A percentile compares a stretch with the other conserved stretches of the same genome.
phyloP scores from a whole-genome alignment of 371 early-diverging fungal species.

The Conidiobolus incongruus region DNA sequence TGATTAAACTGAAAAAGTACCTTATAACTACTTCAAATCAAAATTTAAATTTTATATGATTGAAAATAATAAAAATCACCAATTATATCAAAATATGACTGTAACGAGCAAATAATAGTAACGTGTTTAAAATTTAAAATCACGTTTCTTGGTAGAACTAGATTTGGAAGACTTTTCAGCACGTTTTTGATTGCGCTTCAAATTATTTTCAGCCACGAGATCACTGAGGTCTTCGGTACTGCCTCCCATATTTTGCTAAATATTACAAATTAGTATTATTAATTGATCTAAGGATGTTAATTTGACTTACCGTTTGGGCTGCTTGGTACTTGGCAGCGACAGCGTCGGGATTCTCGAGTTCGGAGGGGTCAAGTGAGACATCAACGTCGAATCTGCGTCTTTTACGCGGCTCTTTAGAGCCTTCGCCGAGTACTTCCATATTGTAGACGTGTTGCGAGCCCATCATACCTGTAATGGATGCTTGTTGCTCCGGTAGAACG shows the following conservation, averaged over 20 bases:
- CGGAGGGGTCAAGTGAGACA: constrained; percentile 49
- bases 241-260: constrained; percentile 14
- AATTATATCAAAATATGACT: too few species aligned
- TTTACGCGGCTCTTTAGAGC: constrained; percentile 19
- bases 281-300: not conserved
- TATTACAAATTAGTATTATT: not conserved
- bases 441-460: constrained; percentile 86
- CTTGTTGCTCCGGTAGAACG: constrained; percentile 62
- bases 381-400: constrained; percentile 28
- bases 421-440: constrained; percentile 19
- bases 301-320: not conserved
- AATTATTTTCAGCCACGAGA: constrained; percentile 69
- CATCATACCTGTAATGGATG: constrained; percentile 70
- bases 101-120: too few species aligned
- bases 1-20: too few species aligned
- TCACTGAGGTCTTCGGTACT: constrained; percentile 55
- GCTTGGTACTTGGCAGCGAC: not conserved
- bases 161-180: constrained; percentile 18
- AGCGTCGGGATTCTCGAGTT: constrained; percentile 39
- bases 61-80: too few species aligned
- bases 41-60: too few species aligned
- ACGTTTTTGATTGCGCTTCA: constrained; percentile 36
- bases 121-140: constrained; percentile 8
- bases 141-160: constrained; percentile 6
- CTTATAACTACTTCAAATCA: too few species aligned